A percentile compares a stretch with the other conserved stretches of the same genome.
Conservation (phyloP, 805 yeast genomes). For the Kregervanrija fluxuum region DNA sequence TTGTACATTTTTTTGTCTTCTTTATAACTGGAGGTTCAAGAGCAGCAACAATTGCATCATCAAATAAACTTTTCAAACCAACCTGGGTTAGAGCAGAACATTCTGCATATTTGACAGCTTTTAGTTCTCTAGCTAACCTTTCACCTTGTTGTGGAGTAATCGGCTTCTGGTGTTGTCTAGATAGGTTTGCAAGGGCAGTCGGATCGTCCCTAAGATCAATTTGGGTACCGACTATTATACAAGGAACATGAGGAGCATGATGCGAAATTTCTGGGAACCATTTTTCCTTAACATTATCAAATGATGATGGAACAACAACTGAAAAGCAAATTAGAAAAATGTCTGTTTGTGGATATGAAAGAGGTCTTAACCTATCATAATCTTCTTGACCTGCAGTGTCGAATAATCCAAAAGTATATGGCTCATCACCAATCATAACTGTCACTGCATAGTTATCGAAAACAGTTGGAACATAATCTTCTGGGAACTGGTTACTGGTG, state of each 20-base stretch:
- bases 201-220: slow-evolving; percentile 92
- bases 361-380: slow-evolving; percentile 81
- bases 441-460: slow-evolving; percentile 88
- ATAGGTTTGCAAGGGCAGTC: slow-evolving; percentile 79
- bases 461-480: slow-evolving; percentile 90
- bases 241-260: slow-evolving; percentile 91
- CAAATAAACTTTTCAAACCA: slow-evolving; percentile 96
- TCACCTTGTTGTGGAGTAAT: slow-evolving; percentile 85
- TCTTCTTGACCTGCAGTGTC: slow-evolving; percentile 96
- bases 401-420: slow-evolving; percentile 83
- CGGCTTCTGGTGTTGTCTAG: slow-evolving; percentile 84
- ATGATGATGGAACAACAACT: slow-evolving; percentile 72
- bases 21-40: slow-evolving; percentile 91
- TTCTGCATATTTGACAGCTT: slow-evolving; percentile 95
- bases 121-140: slow-evolving; percentile 83
- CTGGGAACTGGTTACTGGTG: slow-evolving; percentile 89
- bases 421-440: slow-evolving; percentile 74
- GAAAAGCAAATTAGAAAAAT: slow-evolving; percentile 83
- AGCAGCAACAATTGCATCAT: slow-evolving; percentile 97
- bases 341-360: slow-evolving; percentile 89
- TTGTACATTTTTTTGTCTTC: slow-evolving; percentile 76
- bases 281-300: slow-evolving; percentile 71
- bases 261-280: slow-evolving; percentile 85
- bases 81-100: slow-evolving; percentile 97
- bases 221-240: slow-evolving; percentile 95